Evolutionary conservation across 1,284 basidiomycete species (phyloP), one percentile per base, ranked within the genome.

Genomic region (Blastosporella zonata): DNA sequence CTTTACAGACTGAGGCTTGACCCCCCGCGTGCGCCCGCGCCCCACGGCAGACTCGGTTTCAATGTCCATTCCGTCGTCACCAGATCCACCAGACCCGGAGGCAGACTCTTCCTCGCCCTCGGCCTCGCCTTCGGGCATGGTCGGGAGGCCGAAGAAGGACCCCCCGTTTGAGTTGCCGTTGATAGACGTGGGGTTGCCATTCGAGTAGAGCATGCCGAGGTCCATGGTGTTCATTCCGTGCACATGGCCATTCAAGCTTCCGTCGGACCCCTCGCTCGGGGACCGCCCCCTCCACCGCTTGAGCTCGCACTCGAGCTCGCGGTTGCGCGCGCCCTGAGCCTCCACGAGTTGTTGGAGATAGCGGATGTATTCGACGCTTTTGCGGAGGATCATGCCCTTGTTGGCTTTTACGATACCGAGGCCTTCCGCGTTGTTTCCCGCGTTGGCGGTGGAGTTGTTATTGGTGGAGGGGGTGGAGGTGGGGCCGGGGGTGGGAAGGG

Each of bases 321-420:
- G 70, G 63, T 89, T 90, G 3, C 89, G 73, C 41, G 77, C 79
- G 4, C 86, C 82, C 61, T 92, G 90, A 0, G 82, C 82, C 7
- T 79, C 78, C 9, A 93, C 87, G 47, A 92, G 80, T 59, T 92
- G 88, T 61, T 93, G 90, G 3, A 93, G 77, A 64, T 91, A 91
- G 72, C 86, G 71, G 49, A 93, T 93, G 61, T 93, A 93, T 60
- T 93, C 90, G 25, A 93, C 91, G 50, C 84, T 88, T 79, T 93
- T 93, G 57, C 87, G 69, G 33, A 93, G 67, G 45, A 93, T 92
- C 81, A 93, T 89, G 33, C 90, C 90, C 73, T 93, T 93, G 69
- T 93, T 93, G 36, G 90, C 90, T 63, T 93, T 93, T 41, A 88
- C 75, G 15, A 75, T 72, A 4, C 63, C 69, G 8, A 36, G 41